Conservation (phyloP, 371 early-diverging fungal species). For the Funneliformis caledonium region DNA sequence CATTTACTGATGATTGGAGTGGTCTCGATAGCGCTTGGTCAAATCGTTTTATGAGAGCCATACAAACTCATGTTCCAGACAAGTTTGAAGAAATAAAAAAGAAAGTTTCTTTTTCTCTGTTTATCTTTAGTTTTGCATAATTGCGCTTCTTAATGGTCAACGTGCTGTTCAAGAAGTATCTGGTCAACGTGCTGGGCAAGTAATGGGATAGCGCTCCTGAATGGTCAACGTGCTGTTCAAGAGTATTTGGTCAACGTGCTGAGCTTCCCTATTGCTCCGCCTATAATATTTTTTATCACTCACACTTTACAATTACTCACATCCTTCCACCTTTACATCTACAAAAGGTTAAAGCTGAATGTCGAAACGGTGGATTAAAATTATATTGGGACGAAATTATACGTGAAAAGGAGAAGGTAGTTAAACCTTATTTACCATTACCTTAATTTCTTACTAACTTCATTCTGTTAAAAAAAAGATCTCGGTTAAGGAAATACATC, state of each 20-base stretch:
- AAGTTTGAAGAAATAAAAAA: not conserved
- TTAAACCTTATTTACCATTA: constrained; percentile 12
- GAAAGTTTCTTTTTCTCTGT: not conserved
- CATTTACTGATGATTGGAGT: constrained; percentile 12
- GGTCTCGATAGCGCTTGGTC: constrained; percentile 33
- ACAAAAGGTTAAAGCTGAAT: constrained; percentile 3
- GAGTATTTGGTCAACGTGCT: constrained; percentile 1
- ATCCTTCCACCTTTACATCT: not conserved
- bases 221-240: not conserved
- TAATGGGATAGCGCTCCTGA: not conserved
- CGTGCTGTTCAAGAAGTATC: constrained; percentile 9
- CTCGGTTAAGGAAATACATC: constrained; percentile 2
- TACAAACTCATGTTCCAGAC: not conserved
- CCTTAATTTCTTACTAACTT: constrained; percentile 27
- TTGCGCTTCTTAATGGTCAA: not conserved
- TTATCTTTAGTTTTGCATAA: not conserved
- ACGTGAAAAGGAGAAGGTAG: constrained; percentile 22
- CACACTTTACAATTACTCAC: not conserved
- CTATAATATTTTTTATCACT: not conserved
- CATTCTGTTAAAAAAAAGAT: not conserved
- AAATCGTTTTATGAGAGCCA: constrained; percentile 17
- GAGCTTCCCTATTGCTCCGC: not conserved
- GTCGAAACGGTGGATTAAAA: constrained; percentile 9
- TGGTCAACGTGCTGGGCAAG: not conserved
- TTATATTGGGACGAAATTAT: constrained; percentile 11